Evolutionary conservation across 2,329 filamentous ascomycete species (phyloP).

Genomic region (Alternaria sp.): DNA sequence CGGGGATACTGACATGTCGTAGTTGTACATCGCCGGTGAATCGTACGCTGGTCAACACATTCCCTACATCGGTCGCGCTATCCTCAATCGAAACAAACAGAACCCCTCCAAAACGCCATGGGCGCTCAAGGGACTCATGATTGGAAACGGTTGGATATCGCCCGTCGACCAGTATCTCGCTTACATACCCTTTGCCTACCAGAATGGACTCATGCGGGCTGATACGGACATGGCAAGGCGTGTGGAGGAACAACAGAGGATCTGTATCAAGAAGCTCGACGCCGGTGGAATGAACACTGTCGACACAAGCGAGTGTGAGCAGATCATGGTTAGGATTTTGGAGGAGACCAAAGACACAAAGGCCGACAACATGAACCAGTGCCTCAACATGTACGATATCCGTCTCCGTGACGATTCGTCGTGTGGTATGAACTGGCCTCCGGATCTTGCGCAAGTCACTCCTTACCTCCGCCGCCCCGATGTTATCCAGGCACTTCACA

Average conservation of each 20-base stretch:
- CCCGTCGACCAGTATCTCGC: slow-evolving; percentile 88
- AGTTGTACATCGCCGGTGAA: slow-evolving; percentile 96
- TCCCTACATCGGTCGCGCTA: slow-evolving; percentile 92
- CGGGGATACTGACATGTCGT: slow-evolving; percentile 27
- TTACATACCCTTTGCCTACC: slow-evolving; percentile 83
- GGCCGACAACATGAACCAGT: slow-evolving; percentile 65
- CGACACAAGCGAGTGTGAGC: slow-evolving; percentile 76
- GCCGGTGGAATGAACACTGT: slow-evolving; percentile 69
- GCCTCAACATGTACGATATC: slow-evolving; percentile 97
- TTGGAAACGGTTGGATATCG: slow-evolving; percentile 98
- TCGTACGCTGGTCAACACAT: slow-evolving; percentile 98
- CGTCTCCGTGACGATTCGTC: slow-evolving; percentile 81
- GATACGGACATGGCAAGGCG: slow-evolving; percentile 70
- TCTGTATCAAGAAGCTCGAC: slow-evolving; percentile 71
- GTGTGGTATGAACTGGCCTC: slow-evolving; percentile 98
- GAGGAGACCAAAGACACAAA: slow-evolving; percentile 67
- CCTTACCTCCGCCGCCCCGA: slow-evolving; percentile 87
- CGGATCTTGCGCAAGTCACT: slow-evolving; percentile 78
- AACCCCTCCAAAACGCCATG: slow-evolving; percentile 63
- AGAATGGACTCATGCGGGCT: slow-evolving; percentile 75
- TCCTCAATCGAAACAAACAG: slow-evolving; percentile 82
- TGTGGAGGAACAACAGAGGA: slow-evolving; percentile 73
- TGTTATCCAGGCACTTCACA: slow-evolving; percentile 80
- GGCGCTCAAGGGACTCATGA: slow-evolving; percentile 85
- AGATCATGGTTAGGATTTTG: slow-evolving; percentile 77